Base-by-base conservation (phyloP, 2,329 filamentous ascomycete species). In the Lecanicillium sp. region DNA sequence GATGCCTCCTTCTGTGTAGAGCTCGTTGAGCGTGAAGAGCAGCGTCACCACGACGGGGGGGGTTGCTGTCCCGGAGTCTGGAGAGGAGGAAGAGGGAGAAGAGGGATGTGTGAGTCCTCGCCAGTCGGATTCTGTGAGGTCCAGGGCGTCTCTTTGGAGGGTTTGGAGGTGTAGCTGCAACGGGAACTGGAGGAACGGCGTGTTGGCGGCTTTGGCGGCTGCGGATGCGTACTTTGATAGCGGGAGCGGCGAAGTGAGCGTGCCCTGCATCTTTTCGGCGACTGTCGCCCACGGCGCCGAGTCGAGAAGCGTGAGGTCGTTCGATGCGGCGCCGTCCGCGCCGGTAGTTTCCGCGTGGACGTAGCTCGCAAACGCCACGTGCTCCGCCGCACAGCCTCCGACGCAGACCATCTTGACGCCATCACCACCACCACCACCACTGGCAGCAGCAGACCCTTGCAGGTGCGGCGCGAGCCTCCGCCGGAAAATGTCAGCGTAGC, bases 1-100 rank as follows among this genome's bases (percentile, higher is more conserved):
- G 40, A 82, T 72, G 20, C 90, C 79, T 1, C 84, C 88, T 0
- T 79, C 73, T 0, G 87, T 85, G 70, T 96, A 97, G 0, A 98
- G 81, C 67, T 98, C 93, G 64, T 97, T 97, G 39, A 97, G 77
- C 0, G 91, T 96, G 72, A 97, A 98, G 67, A 97, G 80, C 11
- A 97, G 69, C 0, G 90, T 95, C 12, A 95, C 72, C 1, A 96
- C 67, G 3, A 75, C 56, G 9, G 76, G 70, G 11, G 39, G 2
- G 1, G 61, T 35, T 14, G 51, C 33, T 6, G 62, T 61, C 0
- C 70, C 42, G 0, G 20, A 5, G 32, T 2, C 9, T 23, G 19
- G n/a, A n/a, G n/a, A n/a, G n/a, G n/a, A n/a, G n/a, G n/a, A n/a
- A n/a, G n/a, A n/a, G n/a, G n/a, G n/a, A n/a, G n/a, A n/a, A n/a